Evolutionary conservation across 2,329 filamentous ascomycete genomes (phyloP), one percentile per base, ranked within the genome.

Genomic region (Trichophyton schoenleinii): DNA sequence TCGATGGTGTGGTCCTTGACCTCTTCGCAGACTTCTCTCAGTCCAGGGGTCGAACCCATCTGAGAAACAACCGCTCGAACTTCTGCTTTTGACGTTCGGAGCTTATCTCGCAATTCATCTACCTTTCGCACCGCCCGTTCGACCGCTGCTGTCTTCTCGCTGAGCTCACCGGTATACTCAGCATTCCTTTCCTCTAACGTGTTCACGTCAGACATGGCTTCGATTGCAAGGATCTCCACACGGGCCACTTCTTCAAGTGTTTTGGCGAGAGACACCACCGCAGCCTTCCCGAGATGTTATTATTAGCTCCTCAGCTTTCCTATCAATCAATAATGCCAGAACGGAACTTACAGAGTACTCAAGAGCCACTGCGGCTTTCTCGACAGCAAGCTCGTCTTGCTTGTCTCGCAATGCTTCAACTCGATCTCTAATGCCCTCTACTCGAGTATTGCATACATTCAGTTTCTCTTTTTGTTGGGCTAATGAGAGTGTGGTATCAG

Each of bases 171-270:
- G 60, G 80, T 78, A 62, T 90, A 83, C 57, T 83, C 78, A 7
- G 72, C 67, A 66, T 90, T 89, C 62, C 85, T 85, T 15, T 77
- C 76, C 67, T 83, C 82, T n/a, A 96, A 78, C 4, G 82, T 82
- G 52, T 83, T 79, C 2, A 87, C 73, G 68, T 99, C 94, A 0
- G 91, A 96, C n/a, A 79, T 73, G 0, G 90, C 91, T 76, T 99
- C 94, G 34, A 95, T 81, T 0, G 82, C 76, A 63, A 84, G 80
- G 52, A 96, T 79, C 66, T 88, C 82, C 1, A 83, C 84, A 67
- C 91, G 85, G 15, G 91, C 73, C 9, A 89, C 75, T 13, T 81
- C 80, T 53, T 86, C 79, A 59, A 88, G 83, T 4, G 83, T 79
- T 57, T 78, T 73, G 13, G 83, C 82, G 52, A 95, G 80, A 20